A percentile compares a stretch with the other conserved stretches of the same genome.
These are phyloP conservation scores for Pseudonitzschia delicatissima DNA, from an alignment of 108 stramenopile genomes.

Conservation along the genomic window DNA sequence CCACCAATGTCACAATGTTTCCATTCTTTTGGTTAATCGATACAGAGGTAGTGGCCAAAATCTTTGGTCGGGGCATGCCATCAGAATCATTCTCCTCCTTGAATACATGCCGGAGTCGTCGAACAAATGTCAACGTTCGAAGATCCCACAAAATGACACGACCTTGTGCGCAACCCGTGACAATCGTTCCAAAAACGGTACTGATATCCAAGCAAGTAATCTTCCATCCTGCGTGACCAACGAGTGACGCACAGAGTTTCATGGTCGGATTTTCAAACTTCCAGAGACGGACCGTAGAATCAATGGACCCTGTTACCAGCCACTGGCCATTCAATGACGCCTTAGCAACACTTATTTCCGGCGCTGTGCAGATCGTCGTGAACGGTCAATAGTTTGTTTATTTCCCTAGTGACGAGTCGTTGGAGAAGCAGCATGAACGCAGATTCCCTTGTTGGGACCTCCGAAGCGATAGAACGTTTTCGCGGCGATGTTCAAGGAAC, in stretches of 20 bases:
- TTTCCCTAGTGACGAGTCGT: conserved; percentile 65
- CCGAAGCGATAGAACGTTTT: conserved; percentile 83
- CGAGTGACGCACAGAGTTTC: conserved; percentile 79
- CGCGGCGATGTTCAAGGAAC: conserved; percentile 62
- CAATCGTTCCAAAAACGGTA: conserved; percentile 81
- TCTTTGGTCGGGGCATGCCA: conserved; percentile 11
- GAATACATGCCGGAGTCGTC: conserved; percentile 51
- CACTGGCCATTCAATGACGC: conserved; percentile 72
- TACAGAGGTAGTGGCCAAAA: conserved; percentile 62
- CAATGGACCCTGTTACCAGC: conserved; percentile 87
- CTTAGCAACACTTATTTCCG: conserved; percentile 75
- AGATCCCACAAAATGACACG: conserved; percentile 92
- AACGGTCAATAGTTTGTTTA: conserved; percentile 82
- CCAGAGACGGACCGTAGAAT: conserved; percentile 93
- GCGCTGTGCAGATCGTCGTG: conserved; percentile 91
- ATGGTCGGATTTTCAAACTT: conserved; percentile 59
- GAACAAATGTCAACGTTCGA: conserved; percentile 83
- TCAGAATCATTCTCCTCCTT: conserved; percentile 35
- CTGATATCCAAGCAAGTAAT: conserved; percentile 87
- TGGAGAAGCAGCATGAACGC: conserved; percentile 71
- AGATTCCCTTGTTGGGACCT: conserved; percentile 77
- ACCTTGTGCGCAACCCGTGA: conserved; percentile 86
- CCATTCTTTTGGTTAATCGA: conserved; percentile 90
- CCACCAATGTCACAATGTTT: conserved; percentile 82
- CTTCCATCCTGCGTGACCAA: conserved; percentile 84